Evolutionary conservation across 108 stramenopile genomes (phyloP).

Genomic region (Cyclotella cryptica): DNA sequence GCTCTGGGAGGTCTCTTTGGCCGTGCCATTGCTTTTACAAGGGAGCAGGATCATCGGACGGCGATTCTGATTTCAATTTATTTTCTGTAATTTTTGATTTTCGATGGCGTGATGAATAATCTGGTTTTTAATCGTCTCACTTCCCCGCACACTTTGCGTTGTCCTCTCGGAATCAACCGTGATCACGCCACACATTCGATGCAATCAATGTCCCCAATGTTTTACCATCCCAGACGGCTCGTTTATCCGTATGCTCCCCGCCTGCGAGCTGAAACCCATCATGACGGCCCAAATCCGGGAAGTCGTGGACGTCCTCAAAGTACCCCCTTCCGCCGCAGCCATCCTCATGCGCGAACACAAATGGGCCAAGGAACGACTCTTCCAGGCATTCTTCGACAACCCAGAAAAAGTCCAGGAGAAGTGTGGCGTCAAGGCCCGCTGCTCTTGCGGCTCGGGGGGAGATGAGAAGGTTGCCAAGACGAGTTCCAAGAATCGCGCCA

Average conservation of each 20-base stretch:
- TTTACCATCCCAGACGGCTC: slow-evolving; percentile 28
- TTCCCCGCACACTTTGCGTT: background rate
- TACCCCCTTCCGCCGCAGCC: slow-evolving; percentile 78
- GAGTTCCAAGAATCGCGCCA: slow-evolving; percentile 17
- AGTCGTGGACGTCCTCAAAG: slow-evolving; percentile 83
- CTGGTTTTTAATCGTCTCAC: too few species aligned
- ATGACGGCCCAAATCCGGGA: slow-evolving; percentile 76
- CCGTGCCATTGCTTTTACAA: too few species aligned
- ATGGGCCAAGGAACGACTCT: slow-evolving; percentile 93
- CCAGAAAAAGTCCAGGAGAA: slow-evolving; percentile 70
- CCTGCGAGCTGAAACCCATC: slow-evolving; percentile 72
- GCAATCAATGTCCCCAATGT: background rate
- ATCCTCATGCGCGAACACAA: slow-evolving; percentile 89
- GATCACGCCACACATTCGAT: background rate
- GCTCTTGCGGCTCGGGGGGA: slow-evolving; percentile 17
- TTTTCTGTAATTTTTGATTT: too few species aligned
- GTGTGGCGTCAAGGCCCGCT: slow-evolving; percentile 74
- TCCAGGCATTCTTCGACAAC: slow-evolving; percentile 83
- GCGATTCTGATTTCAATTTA: too few species aligned
- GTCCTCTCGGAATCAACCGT: background rate
- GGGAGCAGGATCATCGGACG: too few species aligned
- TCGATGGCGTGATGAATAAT: too few species aligned
- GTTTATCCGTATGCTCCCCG: slow-evolving; percentile 76
- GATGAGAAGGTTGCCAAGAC: slow-evolving; percentile 46
- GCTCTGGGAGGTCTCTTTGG: background rate